Conservation (phyloP, 208 protist genomes). For the Leishmania aethiopica region DNA sequence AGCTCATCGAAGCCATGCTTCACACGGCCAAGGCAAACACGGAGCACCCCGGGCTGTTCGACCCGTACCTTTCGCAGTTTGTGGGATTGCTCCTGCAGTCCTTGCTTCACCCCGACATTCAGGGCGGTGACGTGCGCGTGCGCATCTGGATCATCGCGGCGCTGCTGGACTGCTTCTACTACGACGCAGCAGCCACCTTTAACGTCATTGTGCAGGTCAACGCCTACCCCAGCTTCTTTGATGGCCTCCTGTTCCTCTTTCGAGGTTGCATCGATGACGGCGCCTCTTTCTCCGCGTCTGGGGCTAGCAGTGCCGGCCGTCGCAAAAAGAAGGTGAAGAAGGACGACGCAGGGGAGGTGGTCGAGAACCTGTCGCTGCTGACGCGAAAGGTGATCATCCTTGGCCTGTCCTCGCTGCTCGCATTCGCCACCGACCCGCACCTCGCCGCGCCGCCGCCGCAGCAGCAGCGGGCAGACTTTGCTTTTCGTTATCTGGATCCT, state of each 20-base stretch:
- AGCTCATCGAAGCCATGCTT: constrained; percentile 87
- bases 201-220: constrained; percentile 46
- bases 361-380: constrained; percentile 72
- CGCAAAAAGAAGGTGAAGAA: constrained; percentile 55
- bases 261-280: constrained; percentile 37
- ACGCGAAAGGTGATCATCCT: constrained; percentile 81
- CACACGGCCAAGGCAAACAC: constrained; percentile 77
- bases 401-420: constrained; percentile 61
- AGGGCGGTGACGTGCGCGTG: constrained; percentile 49
- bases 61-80: constrained; percentile 64
- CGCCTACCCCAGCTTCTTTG: constrained; percentile 78
- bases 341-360: constrained; percentile 51
- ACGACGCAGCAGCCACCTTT: constrained; percentile 71
- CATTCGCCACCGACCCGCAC: constrained; percentile 20
- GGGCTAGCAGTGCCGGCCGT: not conserved
- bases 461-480: constrained; percentile 39
- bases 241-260: constrained; percentile 76
- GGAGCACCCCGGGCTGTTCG: constrained; percentile 46
- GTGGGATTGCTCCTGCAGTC: constrained; percentile 71
- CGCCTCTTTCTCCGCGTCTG: not conserved
- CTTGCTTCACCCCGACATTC: constrained; percentile 59
- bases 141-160: constrained; percentile 83
- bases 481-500: constrained; percentile 38
- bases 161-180: constrained; percentile 89
- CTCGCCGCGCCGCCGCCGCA: constrained; percentile 8